Evolutionary conservation across 23 red algal species (phyloP).

Genomic region (Chondrus crispus): DNA sequence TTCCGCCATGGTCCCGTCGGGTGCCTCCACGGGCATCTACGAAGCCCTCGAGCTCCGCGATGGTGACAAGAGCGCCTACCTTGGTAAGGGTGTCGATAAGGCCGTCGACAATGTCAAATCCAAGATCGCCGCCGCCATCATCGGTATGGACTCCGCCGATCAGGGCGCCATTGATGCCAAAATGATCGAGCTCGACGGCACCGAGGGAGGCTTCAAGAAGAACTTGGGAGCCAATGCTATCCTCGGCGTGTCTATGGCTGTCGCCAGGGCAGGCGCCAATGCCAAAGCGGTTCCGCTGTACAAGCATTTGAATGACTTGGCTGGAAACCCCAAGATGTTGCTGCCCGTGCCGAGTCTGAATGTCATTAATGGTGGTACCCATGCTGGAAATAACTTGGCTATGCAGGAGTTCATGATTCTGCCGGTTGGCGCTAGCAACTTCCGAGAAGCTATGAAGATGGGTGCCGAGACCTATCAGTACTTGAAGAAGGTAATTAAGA

Average conservation of each 20-base stretch:
- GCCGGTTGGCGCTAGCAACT: constrained; percentile 71
- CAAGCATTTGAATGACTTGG: constrained; percentile 91
- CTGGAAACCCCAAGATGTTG: constrained; percentile 92
- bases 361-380: constrained; percentile 91
- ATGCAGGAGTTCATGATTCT: constrained; percentile 98
- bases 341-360: constrained; percentile 91
- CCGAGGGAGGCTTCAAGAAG: constrained; percentile 78
- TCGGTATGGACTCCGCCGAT: constrained; percentile 79
- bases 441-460: constrained; percentile 90
- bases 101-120: constrained; percentile 87
- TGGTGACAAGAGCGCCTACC: constrained; percentile 69
- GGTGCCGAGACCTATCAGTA: constrained; percentile 90
- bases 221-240: constrained; percentile 93
- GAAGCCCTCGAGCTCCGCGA: constrained; percentile 90
- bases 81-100: constrained; percentile 84
- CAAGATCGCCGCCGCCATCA: constrained; percentile 78
- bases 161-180: constrained; percentile 81
- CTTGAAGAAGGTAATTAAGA: constrained; percentile 94
- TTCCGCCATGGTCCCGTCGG: constrained; percentile 90
- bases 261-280: constrained; percentile 84
- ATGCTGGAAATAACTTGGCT: constrained; percentile 86
- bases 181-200: constrained; percentile 90
- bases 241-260: constrained; percentile 92
- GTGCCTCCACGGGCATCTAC: constrained; percentile 91
- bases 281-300: constrained; percentile 83